Evolutionary conservation across 306 rosid species (phyloP).

Genomic region (Echinosophora koreensis): DNA sequence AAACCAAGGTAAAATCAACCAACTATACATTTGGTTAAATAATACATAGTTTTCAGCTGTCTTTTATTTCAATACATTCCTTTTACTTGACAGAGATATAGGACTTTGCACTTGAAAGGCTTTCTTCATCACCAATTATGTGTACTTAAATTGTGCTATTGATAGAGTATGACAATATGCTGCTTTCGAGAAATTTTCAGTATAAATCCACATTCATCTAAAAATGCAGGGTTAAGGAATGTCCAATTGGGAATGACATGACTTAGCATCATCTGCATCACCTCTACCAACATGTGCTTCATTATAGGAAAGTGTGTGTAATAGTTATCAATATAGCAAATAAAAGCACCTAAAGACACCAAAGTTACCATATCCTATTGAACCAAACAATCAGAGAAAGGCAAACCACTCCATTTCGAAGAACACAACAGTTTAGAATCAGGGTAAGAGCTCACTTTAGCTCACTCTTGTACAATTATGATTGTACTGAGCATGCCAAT

Average conservation of each 20-base stretch:
- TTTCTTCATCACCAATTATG: constrained; percentile 29
- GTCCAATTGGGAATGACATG: constrained; percentile 51
- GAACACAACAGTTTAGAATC: too few relatives aligned
- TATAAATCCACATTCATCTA: constrained; percentile 46
- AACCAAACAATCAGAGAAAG: too few relatives aligned
- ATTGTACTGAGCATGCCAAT: too few relatives aligned
- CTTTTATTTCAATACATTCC: not conserved
- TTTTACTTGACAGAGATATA: not conserved
- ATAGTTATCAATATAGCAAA: too few relatives aligned
- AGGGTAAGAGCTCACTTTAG: too few relatives aligned
- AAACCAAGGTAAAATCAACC: not conserved
- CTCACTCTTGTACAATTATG: too few relatives aligned
- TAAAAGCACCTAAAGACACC: too few relatives aligned
- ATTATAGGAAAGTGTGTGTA: not conserved
- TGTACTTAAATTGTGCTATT: constrained; percentile 41
- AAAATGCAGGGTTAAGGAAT: constrained; percentile 47
- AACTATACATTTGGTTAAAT: not conserved
- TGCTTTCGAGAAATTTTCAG: constrained; percentile 44
- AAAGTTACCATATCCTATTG: too few relatives aligned
- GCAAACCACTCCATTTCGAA: too few relatives aligned
- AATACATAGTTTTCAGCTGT: not conserved
- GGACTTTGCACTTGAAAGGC: not conserved
- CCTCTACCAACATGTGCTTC: constrained; percentile 67
- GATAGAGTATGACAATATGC: constrained; percentile 34
- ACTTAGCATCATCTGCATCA: constrained; percentile 25